A percentile compares a stretch with the other conserved stretches of the same genome.
Conservation (phyloP, 1,139 yeast species). For the Chernovozyma sophiae-reginae region DNA sequence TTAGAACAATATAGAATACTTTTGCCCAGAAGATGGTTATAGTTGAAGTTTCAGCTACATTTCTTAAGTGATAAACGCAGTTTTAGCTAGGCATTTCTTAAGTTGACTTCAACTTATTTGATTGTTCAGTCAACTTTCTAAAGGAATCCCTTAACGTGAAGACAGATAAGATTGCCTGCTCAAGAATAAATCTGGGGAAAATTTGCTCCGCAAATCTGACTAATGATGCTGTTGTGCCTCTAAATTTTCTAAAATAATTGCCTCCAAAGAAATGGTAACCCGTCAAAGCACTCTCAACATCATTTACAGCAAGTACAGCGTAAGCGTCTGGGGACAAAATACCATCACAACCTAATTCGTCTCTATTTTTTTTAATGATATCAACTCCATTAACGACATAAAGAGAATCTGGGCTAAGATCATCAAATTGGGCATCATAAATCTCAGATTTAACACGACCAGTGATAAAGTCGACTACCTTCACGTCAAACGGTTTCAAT, state of each 20-base stretch:
- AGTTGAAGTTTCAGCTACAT: too few species aligned
- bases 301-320: constrained; percentile 19
- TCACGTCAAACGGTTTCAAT: constrained; percentile 32
- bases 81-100: too few species aligned
- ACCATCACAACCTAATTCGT: constrained; percentile 9
- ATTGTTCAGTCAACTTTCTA: too few species aligned
- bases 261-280: background rate
- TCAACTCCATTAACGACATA: constrained; percentile 17
- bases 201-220: too few species aligned
- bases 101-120: too few species aligned
- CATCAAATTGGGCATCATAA: constrained; percentile 9
- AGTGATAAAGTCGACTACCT: constrained; percentile 21
- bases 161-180: too few species aligned
- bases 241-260: background rate
- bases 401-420: constrained; percentile 15
- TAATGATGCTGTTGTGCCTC: too few species aligned
- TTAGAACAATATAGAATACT: too few species aligned
- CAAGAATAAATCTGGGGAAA: too few species aligned
- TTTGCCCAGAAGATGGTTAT: too few species aligned
- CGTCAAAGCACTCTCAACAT: constrained; percentile 14
- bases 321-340: constrained; percentile 16
- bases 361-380: constrained; percentile 15
- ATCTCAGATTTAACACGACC: constrained; percentile 11
- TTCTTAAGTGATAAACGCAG: too few species aligned
- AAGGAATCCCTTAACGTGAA: too few species aligned